Evolutionary conservation across 225 moss, liverwort and hornwort species (phyloP).

Genomic region (Bryoerythrophyllum caledonicum): DNA sequence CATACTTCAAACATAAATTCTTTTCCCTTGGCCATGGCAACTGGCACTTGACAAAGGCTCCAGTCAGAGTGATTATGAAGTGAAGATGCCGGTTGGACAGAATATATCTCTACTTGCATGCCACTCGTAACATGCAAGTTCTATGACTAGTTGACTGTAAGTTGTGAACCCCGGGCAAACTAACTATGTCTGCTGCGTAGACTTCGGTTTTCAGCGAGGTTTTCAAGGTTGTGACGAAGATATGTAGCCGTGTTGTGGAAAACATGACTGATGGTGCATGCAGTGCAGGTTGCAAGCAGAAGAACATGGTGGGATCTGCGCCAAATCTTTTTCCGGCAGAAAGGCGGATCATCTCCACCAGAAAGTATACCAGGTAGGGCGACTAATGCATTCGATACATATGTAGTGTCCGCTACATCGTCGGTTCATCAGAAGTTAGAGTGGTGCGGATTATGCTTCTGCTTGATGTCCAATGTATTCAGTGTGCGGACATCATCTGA

Average conservation of each 20-base stretch:
- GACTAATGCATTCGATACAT: background rate
- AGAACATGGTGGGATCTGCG: slow-evolving; percentile 26
- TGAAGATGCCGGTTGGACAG: background rate
- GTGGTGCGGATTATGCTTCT: background rate
- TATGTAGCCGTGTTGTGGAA: background rate
- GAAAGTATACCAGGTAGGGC: slow-evolving; percentile 13
- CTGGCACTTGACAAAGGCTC: background rate
- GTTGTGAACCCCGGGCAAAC: background rate
- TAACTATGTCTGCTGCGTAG: background rate
- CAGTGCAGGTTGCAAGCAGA: slow-evolving; percentile 24
- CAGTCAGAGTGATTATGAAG: background rate
- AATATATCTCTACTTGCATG: background rate
- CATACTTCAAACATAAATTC: background rate
- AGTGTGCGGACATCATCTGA: background rate
- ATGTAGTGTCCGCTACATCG: background rate
- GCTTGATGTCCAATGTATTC: background rate
- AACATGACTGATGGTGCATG: background rate
- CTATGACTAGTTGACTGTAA: slow-evolving; percentile 22
- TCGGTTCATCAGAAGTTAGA: background rate
- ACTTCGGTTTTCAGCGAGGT: background rate
- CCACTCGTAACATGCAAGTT: slow-evolving; percentile 3
- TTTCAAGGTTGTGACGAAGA: background rate
- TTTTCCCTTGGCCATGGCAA: background rate
- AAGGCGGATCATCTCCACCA: background rate
- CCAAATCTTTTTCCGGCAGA: slow-evolving; percentile 1